Percentiles rank a stretch among this genome's conserved stretches.
phyloP scores from a whole-genome alignment of 176 grass and related monocot genomes.

The Oryza meridionalis region DNA sequence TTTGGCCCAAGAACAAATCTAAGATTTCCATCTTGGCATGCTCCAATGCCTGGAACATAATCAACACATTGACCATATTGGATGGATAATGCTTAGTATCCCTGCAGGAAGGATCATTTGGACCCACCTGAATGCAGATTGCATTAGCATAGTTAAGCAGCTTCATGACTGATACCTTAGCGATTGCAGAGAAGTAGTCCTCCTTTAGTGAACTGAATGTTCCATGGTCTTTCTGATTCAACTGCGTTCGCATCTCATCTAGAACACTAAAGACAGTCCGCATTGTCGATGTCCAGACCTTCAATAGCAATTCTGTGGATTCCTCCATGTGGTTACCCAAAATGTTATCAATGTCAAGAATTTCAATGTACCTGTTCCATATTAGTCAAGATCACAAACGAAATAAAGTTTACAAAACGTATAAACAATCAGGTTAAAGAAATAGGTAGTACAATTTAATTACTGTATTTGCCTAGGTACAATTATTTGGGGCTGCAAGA shows the following conservation, averaged over 20 bases:
- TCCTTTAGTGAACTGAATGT: constrained; percentile 7
- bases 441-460: too few relatives aligned
- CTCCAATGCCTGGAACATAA: constrained; percentile 3
- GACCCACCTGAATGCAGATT: neutral
- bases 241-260: constrained; percentile 20
- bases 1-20: constrained; percentile 6
- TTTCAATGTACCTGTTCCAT: constrained; percentile 13
- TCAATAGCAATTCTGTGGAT: neutral
- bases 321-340: neutral
- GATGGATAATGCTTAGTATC: neutral
- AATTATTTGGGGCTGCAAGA: too few relatives aligned
- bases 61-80: constrained; percentile 15
- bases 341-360: constrained; percentile 27
- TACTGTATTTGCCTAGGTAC: too few relatives aligned
- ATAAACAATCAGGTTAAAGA: too few relatives aligned
- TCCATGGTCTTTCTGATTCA: neutral
- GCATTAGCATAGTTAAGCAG: neutral
- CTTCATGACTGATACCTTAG: constrained; percentile 8
- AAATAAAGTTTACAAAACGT: too few relatives aligned
- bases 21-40: neutral
- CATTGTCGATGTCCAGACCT: constrained; percentile 1
- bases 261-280: neutral
- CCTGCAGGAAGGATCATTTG: neutral
- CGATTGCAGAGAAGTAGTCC: constrained; percentile 27
- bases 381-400: neutral